Evolutionary conservation across 345 rosid genomes (phyloP).

Genomic region (Populus pruinosa): DNA sequence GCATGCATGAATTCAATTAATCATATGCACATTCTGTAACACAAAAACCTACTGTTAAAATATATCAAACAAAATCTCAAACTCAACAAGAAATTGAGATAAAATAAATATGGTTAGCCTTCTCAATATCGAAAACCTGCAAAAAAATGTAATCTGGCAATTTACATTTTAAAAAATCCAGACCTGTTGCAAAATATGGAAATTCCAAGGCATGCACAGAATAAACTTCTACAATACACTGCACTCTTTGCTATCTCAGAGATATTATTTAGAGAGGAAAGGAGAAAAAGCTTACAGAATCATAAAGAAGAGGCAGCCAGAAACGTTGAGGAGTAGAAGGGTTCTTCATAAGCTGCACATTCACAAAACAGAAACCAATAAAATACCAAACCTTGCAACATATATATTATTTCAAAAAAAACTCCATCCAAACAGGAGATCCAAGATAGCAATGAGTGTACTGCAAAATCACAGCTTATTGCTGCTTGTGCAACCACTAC

Average conservation of each 20-base stretch:
- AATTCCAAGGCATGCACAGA: background rate
- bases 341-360: conserved; percentile 85
- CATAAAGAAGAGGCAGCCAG: conserved; percentile 86
- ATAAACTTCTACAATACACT: background rate
- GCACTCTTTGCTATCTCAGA: background rate
- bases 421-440: no score
- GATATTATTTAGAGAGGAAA: background rate
- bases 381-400: background rate
- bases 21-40: background rate
- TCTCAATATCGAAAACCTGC: background rate
- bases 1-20: background rate
- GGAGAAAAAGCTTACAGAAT: conserved; percentile 53
- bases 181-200: background rate
- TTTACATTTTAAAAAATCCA: background rate
- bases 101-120: background rate
- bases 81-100: background rate
- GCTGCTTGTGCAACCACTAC: background rate
- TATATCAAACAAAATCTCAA: no score
- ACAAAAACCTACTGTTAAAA: no score
- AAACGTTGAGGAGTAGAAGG: conserved; percentile 86
- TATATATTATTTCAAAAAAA: background rate
- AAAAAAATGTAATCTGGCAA: background rate
- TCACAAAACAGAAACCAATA: background rate
- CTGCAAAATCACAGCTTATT: background rate
- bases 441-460: background rate